Conservation (phyloP, 129 eudicot species). For the Chrysanthemum makinoi region DNA sequence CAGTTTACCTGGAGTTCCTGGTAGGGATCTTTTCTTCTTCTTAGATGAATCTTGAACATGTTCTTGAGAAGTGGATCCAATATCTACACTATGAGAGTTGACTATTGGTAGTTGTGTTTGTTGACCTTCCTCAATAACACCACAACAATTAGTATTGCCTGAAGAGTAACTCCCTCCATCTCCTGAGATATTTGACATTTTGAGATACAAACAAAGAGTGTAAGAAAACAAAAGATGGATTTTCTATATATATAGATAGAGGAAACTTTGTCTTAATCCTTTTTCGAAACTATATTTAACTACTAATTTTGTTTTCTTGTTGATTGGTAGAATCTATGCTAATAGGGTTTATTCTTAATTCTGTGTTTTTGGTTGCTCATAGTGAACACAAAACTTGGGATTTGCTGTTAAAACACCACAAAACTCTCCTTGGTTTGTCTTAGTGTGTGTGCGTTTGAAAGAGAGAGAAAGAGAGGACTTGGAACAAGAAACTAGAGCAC, state of each 20-base stretch:
- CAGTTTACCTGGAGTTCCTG: conserved; percentile 40
- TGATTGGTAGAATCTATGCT: conserved; percentile 42
- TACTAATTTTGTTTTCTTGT: conserved; percentile 34
- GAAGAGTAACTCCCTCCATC: conserved; percentile 41
- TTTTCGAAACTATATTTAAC: conserved; percentile 15
- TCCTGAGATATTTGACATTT: conserved; percentile 40
- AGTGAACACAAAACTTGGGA: conserved; percentile 41
- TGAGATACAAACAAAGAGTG: conserved; percentile 23
- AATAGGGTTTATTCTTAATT: conserved; percentile 34
- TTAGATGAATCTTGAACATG: conserved; percentile 32
- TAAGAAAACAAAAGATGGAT: conserved; percentile 22
- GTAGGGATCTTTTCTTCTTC: conserved; percentile 46
- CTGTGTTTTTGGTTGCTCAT: conserved; percentile 31
- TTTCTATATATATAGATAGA: conserved; percentile 16
- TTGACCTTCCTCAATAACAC: conserved; percentile 29
- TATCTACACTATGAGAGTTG: conserved; percentile 25
- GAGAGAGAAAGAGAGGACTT: conserved; percentile 22
- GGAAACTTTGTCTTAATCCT: conserved; percentile 14
- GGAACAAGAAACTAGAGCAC: conserved; percentile 40
- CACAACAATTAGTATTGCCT: conserved; percentile 25
- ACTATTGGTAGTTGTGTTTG: conserved; percentile 31
- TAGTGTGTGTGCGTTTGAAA: conserved; percentile 14
- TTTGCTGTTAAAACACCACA: conserved; percentile 29
- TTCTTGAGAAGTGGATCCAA: conserved; percentile 35
- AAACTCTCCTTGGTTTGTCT: conserved; percentile 6